These are phyloP conservation scores for Tephrocybe rancida DNA, from an alignment of 768 basidiomycete genomes.

Conservation along the genomic window DNA sequence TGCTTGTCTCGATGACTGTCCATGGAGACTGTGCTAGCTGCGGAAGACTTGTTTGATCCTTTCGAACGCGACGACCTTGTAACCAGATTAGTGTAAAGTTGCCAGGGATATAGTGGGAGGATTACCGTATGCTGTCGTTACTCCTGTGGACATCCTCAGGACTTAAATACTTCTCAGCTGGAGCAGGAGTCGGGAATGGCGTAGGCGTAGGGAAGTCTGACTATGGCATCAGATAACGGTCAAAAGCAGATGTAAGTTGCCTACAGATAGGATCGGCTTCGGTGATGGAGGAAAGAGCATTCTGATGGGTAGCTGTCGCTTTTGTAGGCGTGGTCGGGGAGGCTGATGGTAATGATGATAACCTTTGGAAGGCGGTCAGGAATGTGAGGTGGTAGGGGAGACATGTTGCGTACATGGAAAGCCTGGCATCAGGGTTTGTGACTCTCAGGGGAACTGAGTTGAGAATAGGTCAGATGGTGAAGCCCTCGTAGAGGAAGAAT, in stretches of 20 bases:
- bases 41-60: constrained; percentile 10
- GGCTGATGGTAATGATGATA: constrained; percentile 11
- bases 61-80: constrained; percentile 16
- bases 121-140: constrained; percentile 12
- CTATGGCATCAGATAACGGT: background rate
- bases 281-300: background rate
- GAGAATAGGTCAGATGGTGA: constrained; percentile 5
- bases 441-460: constrained; percentile 38
- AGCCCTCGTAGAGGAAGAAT: background rate
- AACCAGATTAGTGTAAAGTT: background rate
- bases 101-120: background rate
- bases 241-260: background rate
- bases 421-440: constrained; percentile 39
- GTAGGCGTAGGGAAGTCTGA: constrained; percentile 6
- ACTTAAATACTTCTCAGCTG: constrained; percentile 1
- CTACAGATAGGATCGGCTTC: constrained; percentile 4
- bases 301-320: background rate
- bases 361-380: constrained; percentile 2
- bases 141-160: constrained; percentile 10
- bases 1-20: constrained; percentile 21
- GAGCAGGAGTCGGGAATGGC: constrained; percentile 2
- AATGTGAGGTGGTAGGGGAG: background rate
- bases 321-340: background rate
- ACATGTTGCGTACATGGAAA: constrained; percentile 35
- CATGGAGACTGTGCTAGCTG: constrained; percentile 13